Conservation (phyloP, 768 basidiomycete genomes). For the Hortiboletus flavorubellus region DNA sequence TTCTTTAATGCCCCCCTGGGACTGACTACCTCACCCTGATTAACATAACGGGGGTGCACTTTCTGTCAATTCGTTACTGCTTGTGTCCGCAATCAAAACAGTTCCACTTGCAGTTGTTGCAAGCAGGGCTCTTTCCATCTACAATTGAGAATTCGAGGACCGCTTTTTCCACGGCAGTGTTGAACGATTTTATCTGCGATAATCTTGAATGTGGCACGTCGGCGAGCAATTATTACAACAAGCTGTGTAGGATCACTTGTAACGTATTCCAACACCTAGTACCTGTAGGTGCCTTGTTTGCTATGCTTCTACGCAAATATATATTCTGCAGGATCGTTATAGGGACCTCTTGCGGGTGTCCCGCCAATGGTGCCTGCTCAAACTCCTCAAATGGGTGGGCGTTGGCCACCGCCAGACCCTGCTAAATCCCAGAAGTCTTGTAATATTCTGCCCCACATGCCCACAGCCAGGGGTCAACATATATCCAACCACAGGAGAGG, state of each 20-base stretch:
- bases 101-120: too few relatives aligned
- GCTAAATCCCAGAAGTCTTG: background rate
- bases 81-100: too few relatives aligned
- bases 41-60: too few relatives aligned
- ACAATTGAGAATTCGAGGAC: background rate
- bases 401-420: slow-evolving; percentile 6
- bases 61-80: too few relatives aligned
- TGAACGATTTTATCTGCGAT: slow-evolving; percentile 18
- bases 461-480: slow-evolving; percentile 20
- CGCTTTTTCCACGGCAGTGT: slow-evolving; percentile 15
- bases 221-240: slow-evolving; percentile 1
- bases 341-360: slow-evolving; percentile 13
- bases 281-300: too few relatives aligned
- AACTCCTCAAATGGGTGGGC: slow-evolving; percentile 21
- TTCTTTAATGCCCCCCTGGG: too few relatives aligned
- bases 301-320: too few relatives aligned
- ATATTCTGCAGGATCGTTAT: slow-evolving; percentile 12
- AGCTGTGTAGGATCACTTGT: background rate
- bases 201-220: slow-evolving; percentile 19
- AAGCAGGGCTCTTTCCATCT: too few relatives aligned
- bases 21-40: too few relatives aligned
- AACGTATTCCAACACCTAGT: slow-evolving; percentile 2
- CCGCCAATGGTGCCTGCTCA: slow-evolving; percentile 16
- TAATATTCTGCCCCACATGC: slow-evolving; percentile 25
- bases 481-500: background rate